Evolutionary conservation across 208 protist genomes (phyloP).

Genomic region (Angomonas ambiguus): DNA sequence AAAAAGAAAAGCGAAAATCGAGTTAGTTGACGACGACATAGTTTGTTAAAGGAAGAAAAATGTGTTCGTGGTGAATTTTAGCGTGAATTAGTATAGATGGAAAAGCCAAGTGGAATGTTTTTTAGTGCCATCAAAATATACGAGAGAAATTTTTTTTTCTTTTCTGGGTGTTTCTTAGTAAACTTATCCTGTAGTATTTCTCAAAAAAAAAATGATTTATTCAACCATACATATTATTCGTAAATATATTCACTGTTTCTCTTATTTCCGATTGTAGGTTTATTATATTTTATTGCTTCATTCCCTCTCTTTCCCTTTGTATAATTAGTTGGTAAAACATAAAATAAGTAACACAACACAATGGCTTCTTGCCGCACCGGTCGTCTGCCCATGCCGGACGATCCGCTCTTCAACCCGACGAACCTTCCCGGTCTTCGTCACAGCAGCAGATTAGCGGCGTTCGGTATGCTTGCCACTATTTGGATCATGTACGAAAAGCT

Average conservation of each 20-base stretch:
- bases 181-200: no score
- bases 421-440: slow-evolving; percentile 52
- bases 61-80: no score
- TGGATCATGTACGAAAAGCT: slow-evolving; percentile 84
- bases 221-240: no score
- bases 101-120: background rate
- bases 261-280: no score
- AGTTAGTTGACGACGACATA: background rate
- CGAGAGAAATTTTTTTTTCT: no score
- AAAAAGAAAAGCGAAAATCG: background rate
- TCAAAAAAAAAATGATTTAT: no score
- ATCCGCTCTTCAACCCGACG: slow-evolving; percentile 60
- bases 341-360: background rate
- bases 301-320: slow-evolving; percentile 12
- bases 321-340: background rate
- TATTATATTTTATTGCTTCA: no score
- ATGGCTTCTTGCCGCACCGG: slow-evolving; percentile 72
- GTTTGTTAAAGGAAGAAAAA: background rate
- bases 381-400: slow-evolving; percentile 76
- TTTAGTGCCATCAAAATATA: background rate
- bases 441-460: slow-evolving; percentile 49
- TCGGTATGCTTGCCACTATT: slow-evolving; percentile 59
- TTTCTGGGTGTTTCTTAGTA: no score
- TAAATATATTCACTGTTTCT: no score
- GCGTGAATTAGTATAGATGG: background rate